Evolutionary conservation across 1,284 basidiomycete genomes (phyloP).

Genomic region (Melampsora larici-populina): DNA sequence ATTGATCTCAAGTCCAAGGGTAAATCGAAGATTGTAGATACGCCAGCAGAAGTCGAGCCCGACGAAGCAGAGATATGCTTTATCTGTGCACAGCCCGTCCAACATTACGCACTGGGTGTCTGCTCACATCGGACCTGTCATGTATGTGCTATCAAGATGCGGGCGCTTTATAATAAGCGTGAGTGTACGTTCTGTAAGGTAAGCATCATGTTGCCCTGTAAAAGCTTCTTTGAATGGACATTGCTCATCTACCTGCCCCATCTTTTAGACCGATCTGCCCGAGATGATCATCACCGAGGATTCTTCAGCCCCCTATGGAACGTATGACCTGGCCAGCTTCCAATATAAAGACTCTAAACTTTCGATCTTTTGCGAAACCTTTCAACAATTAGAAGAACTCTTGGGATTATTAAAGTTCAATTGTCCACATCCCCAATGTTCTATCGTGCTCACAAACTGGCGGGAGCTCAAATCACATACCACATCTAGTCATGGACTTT

Average conservation of each 20-base stretch:
- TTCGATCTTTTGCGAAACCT: constrained; percentile 38
- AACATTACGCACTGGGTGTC: constrained; percentile 79
- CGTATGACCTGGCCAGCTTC: constrained; percentile 25
- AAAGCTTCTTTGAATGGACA: not conserved
- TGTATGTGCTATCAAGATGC: constrained; percentile 82
- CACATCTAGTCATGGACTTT: constrained; percentile 68
- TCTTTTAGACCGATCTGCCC: constrained; percentile 30
- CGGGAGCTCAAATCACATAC: constrained; percentile 77
- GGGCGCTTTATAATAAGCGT: constrained; percentile 78
- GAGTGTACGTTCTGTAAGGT: constrained; percentile 98
- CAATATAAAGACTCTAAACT: constrained; percentile 41
- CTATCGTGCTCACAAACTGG: constrained; percentile 82
- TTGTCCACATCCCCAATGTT: constrained; percentile 61
- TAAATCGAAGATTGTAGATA: not conserved
- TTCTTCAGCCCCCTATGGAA: not conserved
- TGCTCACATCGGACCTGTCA: constrained; percentile 93
- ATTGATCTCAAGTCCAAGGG: not conserved
- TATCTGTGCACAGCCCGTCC: constrained; percentile 93
- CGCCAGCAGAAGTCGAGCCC: constrained; percentile 55
- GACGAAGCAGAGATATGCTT: constrained; percentile 65
- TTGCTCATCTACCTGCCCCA: not conserved
- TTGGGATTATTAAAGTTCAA: constrained; percentile 75
- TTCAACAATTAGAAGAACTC: constrained; percentile 73
- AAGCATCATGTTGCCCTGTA: not conserved
- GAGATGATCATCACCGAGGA: constrained; percentile 33